Conservation (phyloP, 2,329 filamentous ascomycete species). For the Cytospora piceae region DNA sequence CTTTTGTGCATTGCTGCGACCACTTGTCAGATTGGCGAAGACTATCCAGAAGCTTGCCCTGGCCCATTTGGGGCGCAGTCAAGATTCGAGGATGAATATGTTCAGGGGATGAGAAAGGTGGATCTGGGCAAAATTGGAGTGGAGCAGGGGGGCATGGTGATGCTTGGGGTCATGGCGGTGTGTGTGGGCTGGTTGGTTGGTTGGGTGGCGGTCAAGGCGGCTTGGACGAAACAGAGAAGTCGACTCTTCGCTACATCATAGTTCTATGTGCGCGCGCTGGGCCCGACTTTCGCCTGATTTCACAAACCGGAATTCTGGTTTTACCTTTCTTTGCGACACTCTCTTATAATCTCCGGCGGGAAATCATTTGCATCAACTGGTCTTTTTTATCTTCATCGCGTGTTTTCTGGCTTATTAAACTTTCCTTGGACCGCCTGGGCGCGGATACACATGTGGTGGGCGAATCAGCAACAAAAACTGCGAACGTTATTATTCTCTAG, state of each 20-base stretch:
- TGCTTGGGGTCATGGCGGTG: conserved; percentile 26
- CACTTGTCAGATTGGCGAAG: conserved; percentile 18
- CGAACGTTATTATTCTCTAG: conserved; percentile 21
- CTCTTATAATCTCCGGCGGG: conserved; percentile 23
- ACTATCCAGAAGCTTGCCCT: conserved; percentile 17
- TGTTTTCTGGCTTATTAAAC: conserved; percentile 20
- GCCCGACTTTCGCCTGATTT: not conserved
- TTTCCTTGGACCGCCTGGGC: conserved; percentile 14
- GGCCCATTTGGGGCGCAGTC: conserved; percentile 23
- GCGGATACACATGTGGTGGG: conserved; percentile 19
- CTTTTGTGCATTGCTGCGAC: conserved; percentile 18
- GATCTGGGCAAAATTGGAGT: conserved; percentile 29
- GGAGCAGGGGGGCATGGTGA: conserved; percentile 24
- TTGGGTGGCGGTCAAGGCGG: conserved; percentile 25
- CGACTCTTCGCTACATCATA: conserved; percentile 9
- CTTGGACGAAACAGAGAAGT: conserved; percentile 10
- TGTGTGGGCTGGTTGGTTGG: conserved; percentile 21
- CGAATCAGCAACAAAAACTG: conserved; percentile 24
- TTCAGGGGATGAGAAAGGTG: conserved; percentile 27
- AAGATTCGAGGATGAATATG: conserved; percentile 25
- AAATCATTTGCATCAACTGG: conserved; percentile 21
- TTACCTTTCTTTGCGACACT: conserved; percentile 19
- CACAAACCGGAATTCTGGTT: conserved; percentile 2
- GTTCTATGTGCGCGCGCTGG: not conserved
- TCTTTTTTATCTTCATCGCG: conserved; percentile 19